Conservation (phyloP, 768 basidiomycete genomes). For the Megacollybia marginata region DNA sequence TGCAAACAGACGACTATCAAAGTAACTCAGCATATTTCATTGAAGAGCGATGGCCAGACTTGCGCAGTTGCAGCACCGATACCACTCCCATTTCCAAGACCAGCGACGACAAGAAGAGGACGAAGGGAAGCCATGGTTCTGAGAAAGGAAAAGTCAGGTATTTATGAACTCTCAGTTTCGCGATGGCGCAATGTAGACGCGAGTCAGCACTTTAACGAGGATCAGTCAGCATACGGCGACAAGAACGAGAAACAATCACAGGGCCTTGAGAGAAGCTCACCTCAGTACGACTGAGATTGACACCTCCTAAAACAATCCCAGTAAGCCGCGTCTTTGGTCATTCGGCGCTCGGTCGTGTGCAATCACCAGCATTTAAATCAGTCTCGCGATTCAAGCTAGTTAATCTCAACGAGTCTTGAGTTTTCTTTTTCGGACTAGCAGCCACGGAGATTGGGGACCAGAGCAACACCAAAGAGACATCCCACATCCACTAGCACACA, state of each 20-base stretch:
- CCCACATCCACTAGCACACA: constrained; percentile 25
- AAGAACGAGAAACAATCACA: no score
- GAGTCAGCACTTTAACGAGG: no score
- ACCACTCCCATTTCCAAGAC: constrained; percentile 40
- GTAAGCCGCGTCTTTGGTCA: constrained; percentile 19
- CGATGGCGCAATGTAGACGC: no score
- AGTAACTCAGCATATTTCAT: neutral
- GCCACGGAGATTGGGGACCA: constrained; percentile 25
- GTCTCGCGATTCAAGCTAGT: constrained; percentile 11
- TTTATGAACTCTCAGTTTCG: no score
- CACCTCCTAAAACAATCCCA: constrained; percentile 23
- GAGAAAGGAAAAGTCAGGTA: neutral
- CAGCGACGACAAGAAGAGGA: constrained; percentile 52
- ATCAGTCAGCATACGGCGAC: no score
- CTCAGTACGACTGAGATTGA: no score
- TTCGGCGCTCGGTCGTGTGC: constrained; percentile 19
- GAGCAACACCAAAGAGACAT: constrained; percentile 19
- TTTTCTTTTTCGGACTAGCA: constrained; percentile 23
- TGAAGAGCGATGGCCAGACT: constrained; percentile 12
- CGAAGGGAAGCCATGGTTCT: constrained; percentile 29
- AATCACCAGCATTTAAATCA: constrained; percentile 15
- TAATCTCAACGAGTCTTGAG: constrained; percentile 13
- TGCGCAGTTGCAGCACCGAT: constrained; percentile 58
- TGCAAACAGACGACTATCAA: constrained; percentile 46
- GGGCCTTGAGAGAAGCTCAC: no score